Base-by-base conservation (phyloP, 2,329 filamentous ascomycete genomes). In the Alternaria arborescens region DNA sequence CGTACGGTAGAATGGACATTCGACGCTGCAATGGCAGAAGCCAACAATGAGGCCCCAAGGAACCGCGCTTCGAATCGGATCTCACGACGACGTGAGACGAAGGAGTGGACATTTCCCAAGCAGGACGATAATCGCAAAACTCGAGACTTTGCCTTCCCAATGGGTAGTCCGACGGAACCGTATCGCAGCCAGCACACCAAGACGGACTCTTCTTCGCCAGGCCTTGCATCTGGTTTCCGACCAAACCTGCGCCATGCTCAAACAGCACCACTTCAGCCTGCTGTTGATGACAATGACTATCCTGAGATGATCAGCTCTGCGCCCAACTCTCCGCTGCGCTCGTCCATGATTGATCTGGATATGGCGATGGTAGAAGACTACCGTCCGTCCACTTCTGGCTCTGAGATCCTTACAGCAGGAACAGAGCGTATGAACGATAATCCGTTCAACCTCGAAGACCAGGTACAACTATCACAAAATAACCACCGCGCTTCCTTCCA, bases 361-460 rank as follows among this genome's bases (percentile, higher is more conserved):
- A 71, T 78, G 70, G 80, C 79, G 0, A 79, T 79, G 57, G 68
- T 78, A 2, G 72, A 78, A 47, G 76, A 80, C 36, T 77, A 80
- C 46, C 79, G 82, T 5, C 82, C 82, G 3, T 79, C 79, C 0
- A 82, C 82, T 0, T 78, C 82, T 5, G 76, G 73, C 46, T 82
- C 77, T 12, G 70, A 73, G 42, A 74, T 78, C 0, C 72, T 77
- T 57, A 77, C 65, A 57, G 77, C 71, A 16, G 70, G 69, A 47
- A 80, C 77, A 18, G 79, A 82, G 52, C 73, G 76, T 20, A 78
- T 78, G 40, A 80, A 76, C 53, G 81, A 81, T 5, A 81, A 84
- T 56, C 82, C 82, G 1, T 84, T 84, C 65, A 82, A 84, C 66
- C 77, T 84, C 7, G 82, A 84, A 64, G 81, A 84, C 52, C 78